Conservation (phyloP, 1,139 yeast species). For the Saccharomyces pastorianus region DNA sequence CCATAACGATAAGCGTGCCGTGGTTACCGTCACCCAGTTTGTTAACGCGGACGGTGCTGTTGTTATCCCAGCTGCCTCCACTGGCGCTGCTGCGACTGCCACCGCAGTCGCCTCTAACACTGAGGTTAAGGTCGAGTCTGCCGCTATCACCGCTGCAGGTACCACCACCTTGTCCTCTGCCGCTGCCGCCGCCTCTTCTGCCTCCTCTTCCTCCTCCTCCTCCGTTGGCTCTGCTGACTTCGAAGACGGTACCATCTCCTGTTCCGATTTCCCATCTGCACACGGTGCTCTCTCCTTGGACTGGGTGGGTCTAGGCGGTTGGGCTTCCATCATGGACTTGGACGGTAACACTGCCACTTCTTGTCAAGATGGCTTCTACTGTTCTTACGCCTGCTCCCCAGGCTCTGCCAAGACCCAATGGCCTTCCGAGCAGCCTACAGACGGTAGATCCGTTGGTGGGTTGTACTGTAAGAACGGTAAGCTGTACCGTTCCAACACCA, state of each 20-base stretch:
- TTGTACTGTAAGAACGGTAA: slow-evolving; percentile 69
- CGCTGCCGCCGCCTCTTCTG: slow-evolving; percentile 4
- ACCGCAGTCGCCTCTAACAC: slow-evolving; percentile 14
- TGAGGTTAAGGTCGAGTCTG: slow-evolving; percentile 2
- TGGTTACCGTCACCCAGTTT: slow-evolving; percentile 46
- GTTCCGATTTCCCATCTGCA: slow-evolving; percentile 78
- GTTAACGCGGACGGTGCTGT: slow-evolving; percentile 35
- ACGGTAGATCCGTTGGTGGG: slow-evolving; percentile 90
- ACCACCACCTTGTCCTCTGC: slow-evolving; percentile 3
- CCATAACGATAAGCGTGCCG: slow-evolving; percentile 44
- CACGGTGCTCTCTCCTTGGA: slow-evolving; percentile 82
- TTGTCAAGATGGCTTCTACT: slow-evolving; percentile 84
- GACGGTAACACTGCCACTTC: slow-evolving; percentile 54
- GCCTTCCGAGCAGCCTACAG: slow-evolving; percentile 78
- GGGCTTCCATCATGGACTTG: slow-evolving; percentile 70
- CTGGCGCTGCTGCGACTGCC: slow-evolving; percentile 19
- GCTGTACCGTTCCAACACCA: slow-evolving; percentile 68
- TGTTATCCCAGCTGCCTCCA: slow-evolving; percentile 9
- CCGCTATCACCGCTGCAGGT: background rate
- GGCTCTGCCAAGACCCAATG: slow-evolving; percentile 98
- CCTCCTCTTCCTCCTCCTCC: slow-evolving; percentile 10
- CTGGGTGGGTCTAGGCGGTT: slow-evolving; percentile 80
- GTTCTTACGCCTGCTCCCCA: slow-evolving; percentile 93
- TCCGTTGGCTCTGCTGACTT: slow-evolving; percentile 40
- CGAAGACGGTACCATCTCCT: slow-evolving; percentile 69